phyloP scores from a whole-genome alignment of 306 rosid genomes.

The Hylodesmum podocarpum region DNA sequence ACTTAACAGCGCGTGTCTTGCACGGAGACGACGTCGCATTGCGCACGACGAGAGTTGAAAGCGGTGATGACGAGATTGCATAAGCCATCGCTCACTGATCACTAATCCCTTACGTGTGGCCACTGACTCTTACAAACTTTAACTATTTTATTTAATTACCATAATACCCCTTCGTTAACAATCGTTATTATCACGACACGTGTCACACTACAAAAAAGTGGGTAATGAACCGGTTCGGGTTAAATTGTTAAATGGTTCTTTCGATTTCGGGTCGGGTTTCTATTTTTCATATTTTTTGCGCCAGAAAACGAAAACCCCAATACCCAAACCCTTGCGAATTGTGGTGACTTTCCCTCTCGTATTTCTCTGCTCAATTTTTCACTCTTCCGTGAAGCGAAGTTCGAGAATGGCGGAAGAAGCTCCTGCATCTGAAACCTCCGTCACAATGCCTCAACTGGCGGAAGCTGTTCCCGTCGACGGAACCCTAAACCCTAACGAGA shows the following conservation, averaged over 20 bases:
- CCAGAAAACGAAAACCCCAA: constrained; percentile 28
- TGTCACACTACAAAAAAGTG: neutral
- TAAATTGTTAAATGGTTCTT: no score
- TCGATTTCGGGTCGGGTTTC: constrained; percentile 11
- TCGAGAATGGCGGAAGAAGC: constrained; percentile 64
- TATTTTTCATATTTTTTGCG: constrained; percentile 39
- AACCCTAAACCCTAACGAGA: constrained; percentile 37
- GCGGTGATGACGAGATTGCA: constrained; percentile 46
- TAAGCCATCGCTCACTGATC: constrained; percentile 44
- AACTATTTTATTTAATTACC: neutral
- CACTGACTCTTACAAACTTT: neutral
- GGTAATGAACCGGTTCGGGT: neutral
- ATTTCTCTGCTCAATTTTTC: no score
- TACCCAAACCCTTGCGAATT: constrained; percentile 30
- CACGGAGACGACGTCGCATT: constrained; percentile 31
- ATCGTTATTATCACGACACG: constrained; percentile 20
- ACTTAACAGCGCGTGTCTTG: constrained; percentile 21
- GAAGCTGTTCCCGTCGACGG: constrained; percentile 23
- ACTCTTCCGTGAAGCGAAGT: neutral
- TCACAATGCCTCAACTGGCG: constrained; percentile 29
- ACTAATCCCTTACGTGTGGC: constrained; percentile 43
- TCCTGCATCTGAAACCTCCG: constrained; percentile 50
- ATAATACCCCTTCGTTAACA: neutral
- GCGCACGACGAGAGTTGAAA: constrained; percentile 32
- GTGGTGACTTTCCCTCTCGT: neutral